These are phyloP conservation scores for Cladosporium sp. DNA, from an alignment of 2,329 filamentous ascomycete genomes.

Conservation along the genomic window DNA sequence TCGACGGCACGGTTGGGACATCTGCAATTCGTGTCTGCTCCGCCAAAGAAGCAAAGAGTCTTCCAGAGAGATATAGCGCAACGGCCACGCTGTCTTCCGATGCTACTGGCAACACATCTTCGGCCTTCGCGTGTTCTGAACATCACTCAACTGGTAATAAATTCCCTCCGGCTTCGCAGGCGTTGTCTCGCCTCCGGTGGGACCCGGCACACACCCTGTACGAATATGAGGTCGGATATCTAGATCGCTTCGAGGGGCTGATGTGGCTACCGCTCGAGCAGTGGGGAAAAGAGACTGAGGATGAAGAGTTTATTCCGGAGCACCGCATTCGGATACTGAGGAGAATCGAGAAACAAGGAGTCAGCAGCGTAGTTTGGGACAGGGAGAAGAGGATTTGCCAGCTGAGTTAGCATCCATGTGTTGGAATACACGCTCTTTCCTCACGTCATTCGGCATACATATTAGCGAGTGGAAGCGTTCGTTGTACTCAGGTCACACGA, in stretches of 20 bases:
- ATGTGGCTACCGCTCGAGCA: conserved; percentile 50
- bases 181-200: conserved; percentile 45
- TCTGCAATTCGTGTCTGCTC: not conserved
- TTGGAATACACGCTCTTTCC: not conserved
- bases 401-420: not conserved
- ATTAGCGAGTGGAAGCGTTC: not conserved
- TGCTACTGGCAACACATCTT: not conserved
- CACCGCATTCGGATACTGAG: conserved; percentile 57
- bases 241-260: conserved; percentile 52
- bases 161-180: conserved; percentile 20
- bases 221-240: conserved; percentile 56
- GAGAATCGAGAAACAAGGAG: conserved; percentile 33
- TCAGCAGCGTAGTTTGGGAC: conserved; percentile 53
- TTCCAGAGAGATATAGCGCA: not conserved
- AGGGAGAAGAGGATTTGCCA: conserved; percentile 30
- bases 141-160: not conserved
- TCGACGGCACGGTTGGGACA: not conserved
- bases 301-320: conserved; percentile 60
- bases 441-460: not conserved
- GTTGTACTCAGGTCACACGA: not conserved
- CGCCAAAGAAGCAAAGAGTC: not conserved
- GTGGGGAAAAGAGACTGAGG: conserved; percentile 55
- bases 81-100: not conserved
- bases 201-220: conserved; percentile 48
- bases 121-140: not conserved